Base-by-base conservation (phyloP, 768 basidiomycete species). In the Pisolithus marmoratus region DNA sequence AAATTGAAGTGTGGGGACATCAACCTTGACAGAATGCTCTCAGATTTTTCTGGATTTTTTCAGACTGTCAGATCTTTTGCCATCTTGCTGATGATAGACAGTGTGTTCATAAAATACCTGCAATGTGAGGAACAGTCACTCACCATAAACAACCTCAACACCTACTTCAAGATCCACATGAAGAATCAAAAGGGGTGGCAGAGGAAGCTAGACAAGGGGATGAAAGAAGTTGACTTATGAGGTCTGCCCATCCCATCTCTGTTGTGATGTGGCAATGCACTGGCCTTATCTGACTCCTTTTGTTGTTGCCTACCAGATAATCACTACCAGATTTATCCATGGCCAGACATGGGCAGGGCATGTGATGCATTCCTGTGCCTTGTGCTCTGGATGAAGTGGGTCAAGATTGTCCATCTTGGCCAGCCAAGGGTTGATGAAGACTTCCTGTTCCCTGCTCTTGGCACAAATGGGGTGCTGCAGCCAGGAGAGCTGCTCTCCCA, bases 171-270 rank as follows among this genome's bases (percentile, higher is more conserved):
- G 11, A 48, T 69, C 37, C 46, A 54, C 23, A 50, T 67, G 7
- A 34, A 19, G 2, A 56, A 65, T 14, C 38, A 48, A 7, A 66
- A 67, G 37, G 62, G 62, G 1, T 66, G 62, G 62, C 65, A 65
- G 22, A 54, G 48, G 12, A 57, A 59, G 42, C 58, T 45, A 12
- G 60, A 55, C 57, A 66, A 52, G 64, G 66, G 14, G 52, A 51
- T 27, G 58, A 68, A 5, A 54, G 61, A 17, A 54, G 57, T 5
- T 23, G 55, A 27, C 20, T 46, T 55, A 49, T 60, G 62, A 29
- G n/a, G 54, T 61, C 4, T 11, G 26, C 20, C 40, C 40, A 42
- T 42, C 40, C 40, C 9, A 22, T 15, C 6, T 23, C 9, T 2
- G 7, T 24, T 27, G 43, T 27, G 12, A 5, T 26, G 26, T 29